Conservation (phyloP, 2,329 filamentous ascomycete species). For the Tolypocladium sp. region DNA sequence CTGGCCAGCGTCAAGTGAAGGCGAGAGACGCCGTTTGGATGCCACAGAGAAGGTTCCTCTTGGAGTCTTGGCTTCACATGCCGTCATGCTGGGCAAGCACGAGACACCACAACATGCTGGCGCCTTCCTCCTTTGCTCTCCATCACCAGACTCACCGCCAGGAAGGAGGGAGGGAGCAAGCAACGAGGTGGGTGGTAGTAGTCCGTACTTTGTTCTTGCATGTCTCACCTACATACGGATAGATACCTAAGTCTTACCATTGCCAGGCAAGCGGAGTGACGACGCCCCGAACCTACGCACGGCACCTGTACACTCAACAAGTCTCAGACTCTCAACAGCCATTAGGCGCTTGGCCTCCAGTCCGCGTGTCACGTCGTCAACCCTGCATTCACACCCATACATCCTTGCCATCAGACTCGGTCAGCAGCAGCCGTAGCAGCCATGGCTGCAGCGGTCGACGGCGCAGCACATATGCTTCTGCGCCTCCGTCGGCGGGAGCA, state of each 20-base stretch:
- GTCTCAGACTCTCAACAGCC: not conserved
- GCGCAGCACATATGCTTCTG: not conserved
- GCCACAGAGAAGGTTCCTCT: not conserved
- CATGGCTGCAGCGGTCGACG: not conserved
- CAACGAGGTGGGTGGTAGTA: not conserved
- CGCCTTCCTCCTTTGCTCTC: not conserved
- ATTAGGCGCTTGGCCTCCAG: not conserved
- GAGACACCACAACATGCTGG: not conserved
- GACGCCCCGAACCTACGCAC: not conserved
- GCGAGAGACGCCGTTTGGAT: not conserved
- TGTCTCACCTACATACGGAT: not conserved
- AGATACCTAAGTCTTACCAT: not conserved
- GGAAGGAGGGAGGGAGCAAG: not conserved
- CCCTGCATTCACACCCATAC: not conserved
- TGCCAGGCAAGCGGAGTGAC: not conserved
- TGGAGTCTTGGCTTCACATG: not conserved
- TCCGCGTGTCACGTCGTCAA: not conserved
- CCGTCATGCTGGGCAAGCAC: not conserved
- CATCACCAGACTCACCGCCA: not conserved
- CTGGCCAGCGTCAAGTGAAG: not conserved
- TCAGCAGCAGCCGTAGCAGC: not conserved
- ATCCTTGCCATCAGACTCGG: not conserved
- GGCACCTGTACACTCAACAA: not conserved
- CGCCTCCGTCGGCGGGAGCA: not conserved
- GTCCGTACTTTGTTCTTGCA: not conserved